phyloP scores from a whole-genome alignment of 2,329 filamentous ascomycete species.

The Paramyrothecium sp. region DNA sequence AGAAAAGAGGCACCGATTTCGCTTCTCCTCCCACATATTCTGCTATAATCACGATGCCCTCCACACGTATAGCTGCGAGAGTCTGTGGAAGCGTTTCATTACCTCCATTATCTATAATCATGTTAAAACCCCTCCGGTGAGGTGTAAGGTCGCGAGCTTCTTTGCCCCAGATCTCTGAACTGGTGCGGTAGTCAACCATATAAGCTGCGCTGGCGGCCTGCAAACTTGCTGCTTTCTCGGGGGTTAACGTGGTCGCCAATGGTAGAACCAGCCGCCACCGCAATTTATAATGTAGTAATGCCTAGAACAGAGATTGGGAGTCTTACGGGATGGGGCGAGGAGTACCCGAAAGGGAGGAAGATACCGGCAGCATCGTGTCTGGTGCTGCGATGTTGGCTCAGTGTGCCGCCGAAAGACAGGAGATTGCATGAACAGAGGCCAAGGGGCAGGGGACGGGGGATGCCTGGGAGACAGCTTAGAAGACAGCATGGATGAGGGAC shows the following conservation, averaged over 20 bases:
- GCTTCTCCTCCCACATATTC: conserved; percentile 24
- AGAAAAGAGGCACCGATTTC: conserved; percentile 20
- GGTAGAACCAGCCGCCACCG: conserved; percentile 46
- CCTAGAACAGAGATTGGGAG: too few relatives aligned
- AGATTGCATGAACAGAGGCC: too few relatives aligned
- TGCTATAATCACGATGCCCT: conserved; percentile 30
- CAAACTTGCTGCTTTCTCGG: conserved; percentile 52
- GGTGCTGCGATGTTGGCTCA: too few relatives aligned
- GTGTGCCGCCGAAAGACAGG: too few relatives aligned
- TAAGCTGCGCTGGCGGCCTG: conserved; percentile 55
- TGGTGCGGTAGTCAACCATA: conserved; percentile 60
- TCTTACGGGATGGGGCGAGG: too few relatives aligned
- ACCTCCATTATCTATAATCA: conserved; percentile 66
- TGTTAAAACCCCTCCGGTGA: conserved; percentile 53
- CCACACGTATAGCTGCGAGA: conserved; percentile 43
- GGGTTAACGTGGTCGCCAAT: conserved; percentile 59
- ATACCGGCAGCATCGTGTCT: too few relatives aligned
- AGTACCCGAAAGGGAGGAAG: too few relatives aligned
- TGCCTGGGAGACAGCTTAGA: too few relatives aligned
- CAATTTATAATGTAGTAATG: conserved; percentile 35
- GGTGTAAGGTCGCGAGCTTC: conserved; percentile 49
- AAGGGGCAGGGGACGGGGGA: too few relatives aligned
- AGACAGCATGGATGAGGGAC: too few relatives aligned
- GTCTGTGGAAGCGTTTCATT: conserved; percentile 57
- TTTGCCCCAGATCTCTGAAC: conserved; percentile 55